Evolutionary conservation across 257 asterid species (phyloP), one percentile per base, ranked within the genome.

Genomic region (Anisodus acutangulus): DNA sequence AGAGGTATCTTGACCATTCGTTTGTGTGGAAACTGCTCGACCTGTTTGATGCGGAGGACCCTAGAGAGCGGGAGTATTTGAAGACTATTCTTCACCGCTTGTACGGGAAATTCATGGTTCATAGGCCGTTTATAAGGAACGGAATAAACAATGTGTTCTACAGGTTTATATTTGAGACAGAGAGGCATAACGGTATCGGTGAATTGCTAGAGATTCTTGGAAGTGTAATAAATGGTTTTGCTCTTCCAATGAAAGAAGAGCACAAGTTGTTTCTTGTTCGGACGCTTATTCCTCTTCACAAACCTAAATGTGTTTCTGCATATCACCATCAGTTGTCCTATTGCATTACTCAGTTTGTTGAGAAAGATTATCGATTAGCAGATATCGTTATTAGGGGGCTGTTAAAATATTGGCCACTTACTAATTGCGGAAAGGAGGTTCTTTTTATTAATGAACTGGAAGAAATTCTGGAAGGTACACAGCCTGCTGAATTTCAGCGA

Each of bases 161-260:
- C 81, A 88, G 93, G 84, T 93, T 95, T 88, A 88, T 95, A 82
- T 94, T 95, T 84, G 98, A 95, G 91, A 95, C 97, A 0, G 95
- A 92, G 89, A 90, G 92, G 90, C 93, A 92, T 84, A 90, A 85
- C 85, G 98, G 98, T 79, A 90, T 93, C 9, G 93, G 90, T 31
- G 97, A 95, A 91, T 83, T 95, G 79, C 84, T 95, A 90, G 98
- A 94, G 92, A 92, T 95, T 92, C 97, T 94, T 37, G 98, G 98
- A 83, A 94, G 98, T 82, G 90, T 94, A 83, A 94, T 95, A 80
- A 95, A 95, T 80, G 98, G 97, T 51, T 95, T 94, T 85, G 97
- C 98, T 0, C 81, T 94, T 87, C 98, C 98, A 31, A 95, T 95
- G 98, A 94, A 95, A 88, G 98, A 95, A 88, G 97, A 95, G 89